Base-by-base conservation (phyloP, 352 stramenopile genomes). In the Phytophthora vignae region DNA sequence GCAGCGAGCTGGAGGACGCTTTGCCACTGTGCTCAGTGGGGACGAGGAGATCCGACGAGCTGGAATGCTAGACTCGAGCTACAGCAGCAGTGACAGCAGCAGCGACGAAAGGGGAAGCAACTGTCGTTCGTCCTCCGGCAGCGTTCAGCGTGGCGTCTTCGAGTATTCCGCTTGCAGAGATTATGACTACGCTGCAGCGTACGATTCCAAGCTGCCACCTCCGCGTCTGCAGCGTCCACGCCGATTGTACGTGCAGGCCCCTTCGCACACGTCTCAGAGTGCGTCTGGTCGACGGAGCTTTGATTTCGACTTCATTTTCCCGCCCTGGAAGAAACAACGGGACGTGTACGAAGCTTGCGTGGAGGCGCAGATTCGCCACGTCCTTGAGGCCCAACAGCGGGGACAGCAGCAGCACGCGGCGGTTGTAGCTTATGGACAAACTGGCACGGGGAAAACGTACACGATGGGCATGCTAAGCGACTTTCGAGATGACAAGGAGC, bases 401-500 rank as follows among this genome's bases (percentile, higher is more conserved):
- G 46, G 58, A 10, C 33, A 58, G 36, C 69, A 66, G 4, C 74
- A 76, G 2, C 78, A 92, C 48, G 76, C 73, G 0, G 91, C 86
- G 3, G 67, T 91, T 53, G 65, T 94, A 17, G 83, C 84, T 22
- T 94, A 94, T 42, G 86, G 86, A 3, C 86, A 94, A 64, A 94
- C 86, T 10, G 86, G 86, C 2, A 94, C 86, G 1, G 84, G 84
- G 27, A 94, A 94, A 67, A 90, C 84, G 27, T 92, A 91, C 69
- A 94, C 84, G 7, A 92, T 94, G 84, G 84, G 86, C 2, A 90
- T 94, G 75, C 67, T 92, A 27, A 75, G 77, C 61, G 62, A 80
- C 50, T 65, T 77, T 15, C 44, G 60, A 38, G 53, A 79, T 55
- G 55, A 83, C 5, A 48, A 60, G 4, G 74, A 86, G 15, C 71